phyloP scores from a whole-genome alignment of 192 early-diverging fungal species.

The Coemansia sp. region DNA sequence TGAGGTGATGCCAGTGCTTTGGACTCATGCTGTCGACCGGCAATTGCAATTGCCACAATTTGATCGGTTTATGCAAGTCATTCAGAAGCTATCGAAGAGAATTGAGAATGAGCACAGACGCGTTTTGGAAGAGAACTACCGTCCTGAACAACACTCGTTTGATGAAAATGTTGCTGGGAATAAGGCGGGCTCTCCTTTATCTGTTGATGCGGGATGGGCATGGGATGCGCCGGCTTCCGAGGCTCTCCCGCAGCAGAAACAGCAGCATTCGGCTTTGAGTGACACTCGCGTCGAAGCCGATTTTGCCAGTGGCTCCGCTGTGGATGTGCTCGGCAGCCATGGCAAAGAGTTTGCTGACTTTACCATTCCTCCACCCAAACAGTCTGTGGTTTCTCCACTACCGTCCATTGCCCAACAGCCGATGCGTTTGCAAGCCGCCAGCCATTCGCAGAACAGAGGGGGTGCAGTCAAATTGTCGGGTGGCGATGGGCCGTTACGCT shows the following conservation, averaged over 20 bases:
- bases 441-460: constrained; percentile 4
- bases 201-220: constrained; percentile 23
- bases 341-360: no score
- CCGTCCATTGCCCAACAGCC: no score
- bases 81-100: constrained; percentile 55
- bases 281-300: not conserved
- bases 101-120: constrained; percentile 62
- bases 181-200: not conserved
- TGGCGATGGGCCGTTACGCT: not conserved
- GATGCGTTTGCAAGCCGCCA: not conserved
- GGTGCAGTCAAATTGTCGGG: constrained; percentile 1
- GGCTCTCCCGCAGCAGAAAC: no score
- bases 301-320: not conserved
- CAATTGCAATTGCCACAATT: constrained; percentile 73
- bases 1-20: constrained; percentile 75
- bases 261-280: not conserved
- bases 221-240: constrained; percentile 33
- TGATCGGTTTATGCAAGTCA: constrained; percentile 61
- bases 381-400: no score
- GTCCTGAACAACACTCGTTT: constrained; percentile 31
- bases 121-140: constrained; percentile 61
- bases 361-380: no score
- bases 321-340: no score
- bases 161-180: not conserved
- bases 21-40: constrained; percentile 71